Conservation (phyloP, 176 grass and related monocot species). For the Rhynchospora breviuscula region DNA sequence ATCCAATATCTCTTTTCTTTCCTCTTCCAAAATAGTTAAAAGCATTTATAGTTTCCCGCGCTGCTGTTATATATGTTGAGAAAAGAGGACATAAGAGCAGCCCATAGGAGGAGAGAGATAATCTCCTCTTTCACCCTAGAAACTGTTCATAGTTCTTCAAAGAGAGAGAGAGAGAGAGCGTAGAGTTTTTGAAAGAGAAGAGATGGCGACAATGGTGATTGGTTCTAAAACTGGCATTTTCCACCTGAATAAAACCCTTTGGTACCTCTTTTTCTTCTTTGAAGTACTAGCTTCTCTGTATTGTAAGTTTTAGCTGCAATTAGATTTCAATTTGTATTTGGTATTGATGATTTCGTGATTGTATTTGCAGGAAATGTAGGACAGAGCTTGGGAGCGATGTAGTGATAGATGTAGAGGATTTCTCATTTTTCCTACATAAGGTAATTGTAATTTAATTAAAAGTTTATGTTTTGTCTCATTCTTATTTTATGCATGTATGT, state of each 20-base stretch:
- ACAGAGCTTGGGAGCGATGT: constrained; percentile 14
- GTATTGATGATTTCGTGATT: not conserved
- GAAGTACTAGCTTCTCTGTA: not conserved
- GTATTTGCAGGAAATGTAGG: constrained; percentile 15
- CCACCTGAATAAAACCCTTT: not conserved
- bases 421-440: constrained; percentile 27
- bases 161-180: not conserved
- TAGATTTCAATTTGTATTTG: not conserved
- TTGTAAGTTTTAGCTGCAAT: not conserved
- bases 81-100: not conserved
- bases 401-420: constrained; percentile 3
- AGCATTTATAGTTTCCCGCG: not conserved
- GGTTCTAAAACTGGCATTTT: not conserved
- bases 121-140: not conserved
- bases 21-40: not conserved
- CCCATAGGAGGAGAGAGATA: not conserved
- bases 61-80: not conserved
- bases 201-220: constrained; percentile 8
- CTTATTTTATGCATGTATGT: not conserved
- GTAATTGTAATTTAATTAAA: not conserved
- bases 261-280: not conserved
- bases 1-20: not conserved
- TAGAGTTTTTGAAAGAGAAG: not conserved
- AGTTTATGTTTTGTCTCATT: not conserved
- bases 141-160: not conserved